Evolutionary conservation across 1,284 basidiomycete species (phyloP).

Genomic region (Trametes hirsuta): DNA sequence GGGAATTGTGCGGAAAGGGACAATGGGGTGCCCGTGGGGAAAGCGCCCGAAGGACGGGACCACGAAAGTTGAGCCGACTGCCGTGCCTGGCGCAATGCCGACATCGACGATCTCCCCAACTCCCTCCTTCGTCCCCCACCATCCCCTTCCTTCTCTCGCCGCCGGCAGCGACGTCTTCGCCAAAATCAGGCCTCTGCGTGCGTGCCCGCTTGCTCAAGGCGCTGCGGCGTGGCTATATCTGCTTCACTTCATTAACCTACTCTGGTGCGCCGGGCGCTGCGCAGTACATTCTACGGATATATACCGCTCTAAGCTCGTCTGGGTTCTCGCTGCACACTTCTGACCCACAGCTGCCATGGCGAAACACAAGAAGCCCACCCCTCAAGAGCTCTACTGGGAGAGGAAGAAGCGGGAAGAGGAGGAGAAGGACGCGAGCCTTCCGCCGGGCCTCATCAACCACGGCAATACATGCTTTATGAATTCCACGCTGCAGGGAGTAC

Average conservation of each 20-base stretch:
- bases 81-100: slow-evolving; percentile 15
- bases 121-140: background rate
- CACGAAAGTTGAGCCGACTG: slow-evolving; percentile 6
- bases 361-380: slow-evolving; percentile 55
- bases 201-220: slow-evolving; percentile 3
- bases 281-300: slow-evolving; percentile 13
- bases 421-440: slow-evolving; percentile 59
- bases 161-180: slow-evolving; percentile 9
- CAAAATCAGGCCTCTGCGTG: background rate
- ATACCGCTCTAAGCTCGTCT: slow-evolving; percentile 3
- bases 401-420: slow-evolving; percentile 63
- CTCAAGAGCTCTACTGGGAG: slow-evolving; percentile 65
- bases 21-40: slow-evolving; percentile 7
- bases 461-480: slow-evolving; percentile 96
- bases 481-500: slow-evolving; percentile 75
- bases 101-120: slow-evolving; percentile 6
- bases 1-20: background rate
- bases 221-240: slow-evolving; percentile 16
- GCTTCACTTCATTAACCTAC: slow-evolving; percentile 10
- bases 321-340: background rate
- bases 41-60: slow-evolving; percentile 6
- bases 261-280: slow-evolving; percentile 20
- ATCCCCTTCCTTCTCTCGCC: background rate
- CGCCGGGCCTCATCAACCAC: slow-evolving; percentile 82
- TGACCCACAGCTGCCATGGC: slow-evolving; percentile 45